Percentiles rank a stretch among this genome's conserved stretches.
phyloP scores from a whole-genome alignment of 2,329 filamentous ascomycete species.

The Elsinoe ampelina region DNA sequence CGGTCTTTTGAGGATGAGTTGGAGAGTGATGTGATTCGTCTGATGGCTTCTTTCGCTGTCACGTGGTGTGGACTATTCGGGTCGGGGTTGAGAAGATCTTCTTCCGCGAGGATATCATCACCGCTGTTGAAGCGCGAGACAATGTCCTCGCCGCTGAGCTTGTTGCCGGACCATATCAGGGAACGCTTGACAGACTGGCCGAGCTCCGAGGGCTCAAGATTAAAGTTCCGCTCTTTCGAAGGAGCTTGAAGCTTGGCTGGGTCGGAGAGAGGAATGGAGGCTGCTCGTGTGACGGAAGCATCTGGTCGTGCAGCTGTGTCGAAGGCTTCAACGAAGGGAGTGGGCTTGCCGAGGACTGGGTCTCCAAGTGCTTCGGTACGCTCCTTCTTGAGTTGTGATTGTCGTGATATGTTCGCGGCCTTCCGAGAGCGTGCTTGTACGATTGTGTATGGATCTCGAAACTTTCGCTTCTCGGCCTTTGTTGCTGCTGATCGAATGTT shows the following conservation, averaged over 20 bases:
- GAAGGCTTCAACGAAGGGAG: slow-evolving; percentile 76
- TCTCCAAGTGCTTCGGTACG: slow-evolving; percentile 61
- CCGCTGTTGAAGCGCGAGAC: neutral
- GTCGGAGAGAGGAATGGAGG: slow-evolving; percentile 18
- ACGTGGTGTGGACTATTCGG: slow-evolving; percentile 39
- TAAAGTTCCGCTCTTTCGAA: slow-evolving; percentile 59
- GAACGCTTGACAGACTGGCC: slow-evolving; percentile 57
- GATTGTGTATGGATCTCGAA: slow-evolving; percentile 72
- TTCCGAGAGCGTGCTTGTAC: slow-evolving; percentile 77
- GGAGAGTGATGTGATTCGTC: slow-evolving; percentile 66
- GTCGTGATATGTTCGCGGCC: slow-evolving; percentile 69
- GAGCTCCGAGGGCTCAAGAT: slow-evolving; percentile 59
- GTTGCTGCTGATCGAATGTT: slow-evolving; percentile 51
- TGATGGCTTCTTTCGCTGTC: slow-evolving; percentile 65
- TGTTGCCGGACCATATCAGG: slow-evolving; percentile 9
- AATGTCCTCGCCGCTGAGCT: neutral
- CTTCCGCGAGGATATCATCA: slow-evolving; percentile 24
- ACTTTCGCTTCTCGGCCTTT: slow-evolving; percentile 51
- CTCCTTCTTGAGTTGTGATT: slow-evolving; percentile 56
- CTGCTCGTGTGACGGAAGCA: slow-evolving; percentile 9
- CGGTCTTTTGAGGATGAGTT: slow-evolving; percentile 72
- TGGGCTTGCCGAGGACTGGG: slow-evolving; percentile 67
- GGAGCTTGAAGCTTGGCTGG: slow-evolving; percentile 15
- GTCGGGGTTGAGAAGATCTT: slow-evolving; percentile 37
- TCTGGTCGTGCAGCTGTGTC: slow-evolving; percentile 46